Evolutionary conservation across 2,329 filamentous ascomycete species (phyloP).

Genomic region (Clathrospora elynae): DNA sequence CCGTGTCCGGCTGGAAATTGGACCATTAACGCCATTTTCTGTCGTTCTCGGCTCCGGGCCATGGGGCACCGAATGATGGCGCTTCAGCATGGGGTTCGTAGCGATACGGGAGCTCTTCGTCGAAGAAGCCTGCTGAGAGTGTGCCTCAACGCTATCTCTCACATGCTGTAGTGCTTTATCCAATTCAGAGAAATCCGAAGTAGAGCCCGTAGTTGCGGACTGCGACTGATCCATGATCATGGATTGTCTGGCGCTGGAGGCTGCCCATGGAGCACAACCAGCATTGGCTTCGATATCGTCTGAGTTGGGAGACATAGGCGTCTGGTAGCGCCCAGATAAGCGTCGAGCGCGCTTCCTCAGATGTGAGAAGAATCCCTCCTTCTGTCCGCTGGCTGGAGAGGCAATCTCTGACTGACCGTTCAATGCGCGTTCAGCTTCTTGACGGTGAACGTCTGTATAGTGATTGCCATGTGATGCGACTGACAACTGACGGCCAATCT

Average conservation of each 20-base stretch:
- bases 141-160: conserved; percentile 61
- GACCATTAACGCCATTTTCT: conserved; percentile 59
- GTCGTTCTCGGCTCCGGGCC: conserved; percentile 59
- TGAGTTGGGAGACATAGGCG: conserved; percentile 74
- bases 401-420: conserved; percentile 78
- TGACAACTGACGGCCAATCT: conserved; percentile 92
- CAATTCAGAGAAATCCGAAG: conserved; percentile 62
- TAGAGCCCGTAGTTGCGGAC: conserved; percentile 53
- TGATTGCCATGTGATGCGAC: conserved; percentile 91
- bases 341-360: conserved; percentile 89
- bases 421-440: conserved; percentile 87
- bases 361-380: conserved; percentile 98
- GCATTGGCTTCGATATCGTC: conserved; percentile 94
- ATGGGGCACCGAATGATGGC: conserved; percentile 55
- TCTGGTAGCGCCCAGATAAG: conserved; percentile 88
- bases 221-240: conserved; percentile 69
- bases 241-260: conserved; percentile 79
- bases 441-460: conserved; percentile 85
- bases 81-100: conserved; percentile 55
- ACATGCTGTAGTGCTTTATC: conserved; percentile 66
- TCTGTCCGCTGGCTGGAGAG: conserved; percentile 78
- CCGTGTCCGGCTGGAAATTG: conserved; percentile 79
- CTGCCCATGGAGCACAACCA: conserved; percentile 84
- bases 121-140: conserved; percentile 37
- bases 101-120: conserved; percentile 47